Conservation (phyloP, 1,284 basidiomycete genomes). For the Megacollybia platyphylla region DNA sequence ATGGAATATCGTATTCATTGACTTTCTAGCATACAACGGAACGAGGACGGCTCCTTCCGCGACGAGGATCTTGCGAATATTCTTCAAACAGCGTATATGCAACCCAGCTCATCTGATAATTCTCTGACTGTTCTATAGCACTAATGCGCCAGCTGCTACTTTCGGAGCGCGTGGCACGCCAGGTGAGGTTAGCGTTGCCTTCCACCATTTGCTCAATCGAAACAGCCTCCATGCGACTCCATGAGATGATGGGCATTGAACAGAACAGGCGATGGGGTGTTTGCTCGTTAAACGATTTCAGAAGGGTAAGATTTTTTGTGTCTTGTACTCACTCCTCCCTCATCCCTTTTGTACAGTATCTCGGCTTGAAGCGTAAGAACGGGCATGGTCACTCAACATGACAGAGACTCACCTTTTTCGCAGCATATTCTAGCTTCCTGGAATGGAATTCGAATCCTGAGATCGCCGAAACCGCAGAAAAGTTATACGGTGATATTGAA, state of each 20-base stretch:
- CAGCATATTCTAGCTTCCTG: conserved; percentile 51
- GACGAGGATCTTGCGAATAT: conserved; percentile 62
- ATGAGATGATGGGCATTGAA: conserved; percentile 78
- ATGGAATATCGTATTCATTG: neutral
- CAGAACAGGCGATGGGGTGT: conserved; percentile 71
- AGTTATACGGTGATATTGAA: conserved; percentile 66
- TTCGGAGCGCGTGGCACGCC: conserved; percentile 77
- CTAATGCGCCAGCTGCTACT: conserved; percentile 59
- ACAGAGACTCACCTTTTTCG: neutral
- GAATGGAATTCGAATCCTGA: conserved; percentile 78
- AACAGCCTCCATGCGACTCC: conserved; percentile 48
- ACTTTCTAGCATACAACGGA: conserved; percentile 40
- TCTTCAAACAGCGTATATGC: conserved; percentile 54
- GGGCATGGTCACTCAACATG: neutral
- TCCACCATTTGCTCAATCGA: neutral
- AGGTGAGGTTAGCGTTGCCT: conserved; percentile 12
- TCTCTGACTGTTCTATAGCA: conserved; percentile 23
- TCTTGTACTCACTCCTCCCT: neutral
- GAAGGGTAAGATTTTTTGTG: neutral
- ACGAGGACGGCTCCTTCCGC: conserved; percentile 48
- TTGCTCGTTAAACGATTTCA: conserved; percentile 32
- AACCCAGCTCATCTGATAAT: neutral
- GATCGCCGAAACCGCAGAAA: conserved; percentile 63
- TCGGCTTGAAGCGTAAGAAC: neutral
- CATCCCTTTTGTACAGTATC: neutral